Base-by-base conservation (phyloP, 2,329 filamentous ascomycete genomes). In the Epichloe festucae region DNA sequence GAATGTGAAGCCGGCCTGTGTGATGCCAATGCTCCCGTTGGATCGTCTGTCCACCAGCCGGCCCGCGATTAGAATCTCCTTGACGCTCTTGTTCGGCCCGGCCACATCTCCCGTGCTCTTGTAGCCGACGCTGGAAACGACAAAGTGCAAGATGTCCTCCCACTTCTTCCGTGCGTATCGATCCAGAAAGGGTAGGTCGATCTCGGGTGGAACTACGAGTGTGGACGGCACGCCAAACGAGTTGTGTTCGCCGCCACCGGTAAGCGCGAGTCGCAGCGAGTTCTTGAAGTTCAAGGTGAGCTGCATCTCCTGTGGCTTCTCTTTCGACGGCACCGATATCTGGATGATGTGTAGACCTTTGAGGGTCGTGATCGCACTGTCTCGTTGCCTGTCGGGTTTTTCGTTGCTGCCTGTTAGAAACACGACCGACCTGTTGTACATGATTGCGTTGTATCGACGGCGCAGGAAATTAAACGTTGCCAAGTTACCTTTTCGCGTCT, bases 91-190 rank as follows among this genome's bases (percentile, higher is more conserved):
- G 64, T 86, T 87, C 34, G 86, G 81, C 11, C 71, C 70, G 41
- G 72, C 68, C 19, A 70, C 69, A 35, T 73, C 75, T 42, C 73
- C 68, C 15, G 71, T 69, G 62, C 55, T 70, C 62, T 61, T 73
- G 65, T 55, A 78, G 1, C 79, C 82, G 8, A 86, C 84, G 54
- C 81, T 85, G 53, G 85, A 87, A 19, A 98, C 93, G 65, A 98
- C 90, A 63, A 89, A 98, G 66, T 96, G 93, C 46, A 98, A 69
- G 31, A 98, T 95, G 27, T 89, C 86, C 67, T 98, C 94, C 90
- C 93, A 98, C 63, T 95, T 90, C 60, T 79, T 80, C 51, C 87
- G 81, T 5, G 93, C 89, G 68, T 91, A 94, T 31, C 82, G 77
- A 63, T 98, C 93, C 52, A 98, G 77, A 58, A 86, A 88, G 1